A percentile compares a stretch with the other conserved stretches of the same genome.
Evolutionary conservation across 192 early-diverging fungal species (phyloP).

Genomic region (Backusella psychrophila): DNA sequence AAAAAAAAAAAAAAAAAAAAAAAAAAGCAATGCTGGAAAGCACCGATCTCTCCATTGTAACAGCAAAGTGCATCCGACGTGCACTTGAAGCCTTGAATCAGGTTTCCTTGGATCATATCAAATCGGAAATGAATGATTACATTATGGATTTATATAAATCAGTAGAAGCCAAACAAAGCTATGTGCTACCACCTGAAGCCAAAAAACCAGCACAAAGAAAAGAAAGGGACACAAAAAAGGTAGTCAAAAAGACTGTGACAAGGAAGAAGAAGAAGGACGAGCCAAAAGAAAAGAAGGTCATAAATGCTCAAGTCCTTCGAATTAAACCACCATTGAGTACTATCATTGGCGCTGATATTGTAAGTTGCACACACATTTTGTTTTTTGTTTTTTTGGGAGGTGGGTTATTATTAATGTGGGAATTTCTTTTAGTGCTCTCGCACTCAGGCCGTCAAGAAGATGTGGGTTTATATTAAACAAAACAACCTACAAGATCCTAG

Average conservation of each 20-base stretch:
- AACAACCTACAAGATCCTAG: constrained; percentile 41
- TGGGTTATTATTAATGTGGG: background rate
- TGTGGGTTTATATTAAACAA: constrained; percentile 55
- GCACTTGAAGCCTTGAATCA: background rate
- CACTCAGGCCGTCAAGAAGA: constrained; percentile 54
- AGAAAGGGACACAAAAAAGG: background rate
- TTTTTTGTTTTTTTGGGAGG: background rate
- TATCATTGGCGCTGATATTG: background rate
- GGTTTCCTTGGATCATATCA: background rate
- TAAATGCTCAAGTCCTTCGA: background rate
- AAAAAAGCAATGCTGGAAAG: background rate
- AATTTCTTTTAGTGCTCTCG: constrained; percentile 27
- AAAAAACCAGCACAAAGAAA: background rate
- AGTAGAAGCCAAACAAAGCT: background rate
- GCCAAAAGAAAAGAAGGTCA: background rate
- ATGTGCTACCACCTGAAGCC: background rate
- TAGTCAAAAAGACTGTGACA: background rate
- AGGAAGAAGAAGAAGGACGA: constrained; percentile 3
- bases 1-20: no score
- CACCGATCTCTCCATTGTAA: background rate
- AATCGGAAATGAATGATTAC: background rate
- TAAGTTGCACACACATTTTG: background rate
- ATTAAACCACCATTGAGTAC: constrained; percentile 3
- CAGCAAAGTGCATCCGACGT: background rate
- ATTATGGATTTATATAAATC: background rate